These are phyloP conservation scores for Cenococcum geophilum DNA, from an alignment of 495 filamentous ascomycete species.

Conservation along the genomic window DNA sequence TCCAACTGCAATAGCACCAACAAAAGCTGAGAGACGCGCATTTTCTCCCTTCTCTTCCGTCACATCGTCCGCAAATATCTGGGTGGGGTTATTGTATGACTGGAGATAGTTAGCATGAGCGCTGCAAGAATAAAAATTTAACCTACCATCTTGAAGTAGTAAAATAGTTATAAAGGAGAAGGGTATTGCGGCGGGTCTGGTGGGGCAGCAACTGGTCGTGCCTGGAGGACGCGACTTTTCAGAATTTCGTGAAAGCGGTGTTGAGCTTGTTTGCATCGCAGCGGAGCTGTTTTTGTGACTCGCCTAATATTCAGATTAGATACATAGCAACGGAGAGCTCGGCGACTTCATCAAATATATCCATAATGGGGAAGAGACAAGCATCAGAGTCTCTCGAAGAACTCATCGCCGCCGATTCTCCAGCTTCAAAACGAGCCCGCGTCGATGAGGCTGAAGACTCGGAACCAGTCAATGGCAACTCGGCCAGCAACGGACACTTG, in stretches of 20 bases:
- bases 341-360: not conserved
- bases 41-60: conserved; percentile 99
- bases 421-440: conserved; percentile 69
- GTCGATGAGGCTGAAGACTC: conserved; percentile 47
- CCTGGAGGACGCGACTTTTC: conserved; percentile 28
- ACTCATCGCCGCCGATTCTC: conserved; percentile 52
- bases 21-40: conserved; percentile 93
- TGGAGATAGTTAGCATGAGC: conserved; percentile 17
- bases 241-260: conserved; percentile 20
- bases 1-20: conserved; percentile 94
- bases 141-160: conserved; percentile 20
- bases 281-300: conserved; percentile 2
- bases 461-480: conserved; percentile 33
- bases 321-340: not conserved
- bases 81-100: conserved; percentile 75
- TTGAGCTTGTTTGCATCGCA: conserved; percentile 22
- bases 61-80: conserved; percentile 97
- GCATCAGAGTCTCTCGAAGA: conserved; percentile 73
- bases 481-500: conserved; percentile 38
- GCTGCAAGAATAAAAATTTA: not conserved
- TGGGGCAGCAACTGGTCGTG: conserved; percentile 13
- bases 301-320: not conserved
- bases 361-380: conserved; percentile 64
- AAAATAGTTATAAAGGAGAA: not conserved
- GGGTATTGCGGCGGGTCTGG: conserved; percentile 7